Conservation (phyloP, 192 early-diverging fungal species). For the Coemansia sp. region DNA sequence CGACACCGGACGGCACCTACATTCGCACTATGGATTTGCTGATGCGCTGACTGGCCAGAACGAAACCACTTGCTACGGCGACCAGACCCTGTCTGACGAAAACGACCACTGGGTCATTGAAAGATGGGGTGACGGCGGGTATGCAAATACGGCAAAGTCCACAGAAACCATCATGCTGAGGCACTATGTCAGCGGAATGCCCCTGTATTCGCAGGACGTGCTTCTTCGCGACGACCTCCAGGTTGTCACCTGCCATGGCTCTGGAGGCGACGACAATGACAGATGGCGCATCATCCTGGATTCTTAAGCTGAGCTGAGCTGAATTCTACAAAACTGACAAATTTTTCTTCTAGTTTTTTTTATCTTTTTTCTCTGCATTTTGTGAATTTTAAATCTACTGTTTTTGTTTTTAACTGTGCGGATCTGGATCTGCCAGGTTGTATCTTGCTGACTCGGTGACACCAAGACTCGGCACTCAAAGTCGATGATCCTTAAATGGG, state of each 20-base stretch:
- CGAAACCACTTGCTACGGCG: slow-evolving; percentile 58
- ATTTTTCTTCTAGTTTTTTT: neutral
- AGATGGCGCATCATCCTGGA: slow-evolving; percentile 51
- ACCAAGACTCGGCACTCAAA: neutral
- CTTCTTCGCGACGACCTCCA: slow-evolving; percentile 44
- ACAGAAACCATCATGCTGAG: slow-evolving; percentile 49
- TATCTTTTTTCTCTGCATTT: neutral
- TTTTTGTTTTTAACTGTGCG: neutral
- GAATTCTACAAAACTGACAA: neutral
- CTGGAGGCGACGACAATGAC: slow-evolving; percentile 57
- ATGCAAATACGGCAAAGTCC: slow-evolving; percentile 50
- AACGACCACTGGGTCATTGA: slow-evolving; percentile 63
- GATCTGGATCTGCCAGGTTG: too few relatives aligned
- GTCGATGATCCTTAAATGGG: neutral
- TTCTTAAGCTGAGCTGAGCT: neutral
- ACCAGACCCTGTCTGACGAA: slow-evolving; percentile 53
- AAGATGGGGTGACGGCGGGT: slow-evolving; percentile 50
- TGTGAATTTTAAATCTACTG: neutral
- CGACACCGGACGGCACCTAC: slow-evolving; percentile 55
- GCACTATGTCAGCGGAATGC: slow-evolving; percentile 55
- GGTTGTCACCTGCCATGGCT: slow-evolving; percentile 55
- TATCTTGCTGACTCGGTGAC: neutral
- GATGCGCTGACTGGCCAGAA: slow-evolving; percentile 56
- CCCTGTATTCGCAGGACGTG: slow-evolving; percentile 54
- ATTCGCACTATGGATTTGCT: slow-evolving; percentile 55